These are phyloP conservation scores for Ilex aquifolium DNA, from an alignment of 257 asterid species.

Conservation along the genomic window DNA sequence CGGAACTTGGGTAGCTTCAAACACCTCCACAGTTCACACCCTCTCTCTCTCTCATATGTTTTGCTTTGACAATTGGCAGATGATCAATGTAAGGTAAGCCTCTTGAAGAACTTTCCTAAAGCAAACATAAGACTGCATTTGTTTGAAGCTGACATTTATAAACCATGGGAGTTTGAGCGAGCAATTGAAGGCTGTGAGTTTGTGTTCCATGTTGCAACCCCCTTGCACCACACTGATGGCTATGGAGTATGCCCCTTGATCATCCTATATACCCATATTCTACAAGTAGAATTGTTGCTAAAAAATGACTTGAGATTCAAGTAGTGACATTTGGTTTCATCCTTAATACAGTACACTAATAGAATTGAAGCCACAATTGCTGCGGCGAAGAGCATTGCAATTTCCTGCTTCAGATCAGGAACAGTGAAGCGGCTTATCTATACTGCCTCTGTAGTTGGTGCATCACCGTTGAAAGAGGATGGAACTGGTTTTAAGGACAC, in stretches of 20 bases:
- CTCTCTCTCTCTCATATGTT: not conserved
- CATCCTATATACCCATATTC: no score
- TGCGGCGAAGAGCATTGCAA: constrained; percentile 31
- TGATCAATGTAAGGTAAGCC: constrained; percentile 48
- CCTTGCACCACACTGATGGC: constrained; percentile 27
- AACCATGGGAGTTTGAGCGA: constrained; percentile 34
- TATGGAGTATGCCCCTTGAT: constrained; percentile 18
- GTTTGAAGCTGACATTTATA: constrained; percentile 60
- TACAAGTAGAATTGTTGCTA: not conserved
- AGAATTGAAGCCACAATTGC: constrained; percentile 46
- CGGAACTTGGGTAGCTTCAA: constrained; percentile 33
- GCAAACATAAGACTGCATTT: constrained; percentile 39
- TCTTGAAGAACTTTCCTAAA: constrained; percentile 36
- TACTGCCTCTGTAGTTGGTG: constrained; percentile 44
- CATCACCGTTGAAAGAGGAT: constrained; percentile 37
- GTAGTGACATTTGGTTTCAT: not conserved
- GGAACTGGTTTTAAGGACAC: constrained; percentile 32
- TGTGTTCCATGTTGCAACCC: constrained; percentile 69
- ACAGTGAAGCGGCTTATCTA: constrained; percentile 39
- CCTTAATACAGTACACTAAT: constrained; percentile 34
- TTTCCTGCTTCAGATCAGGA: constrained; percentile 24
- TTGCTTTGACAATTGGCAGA: constrained; percentile 21
- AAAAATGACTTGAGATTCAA: not conserved
- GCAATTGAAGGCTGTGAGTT: constrained; percentile 51
- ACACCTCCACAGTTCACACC: not conserved